These are phyloP conservation scores for Pseudogymnoascus sp. DNA, from an alignment of 2,329 filamentous ascomycete genomes.

Conservation along the genomic window DNA sequence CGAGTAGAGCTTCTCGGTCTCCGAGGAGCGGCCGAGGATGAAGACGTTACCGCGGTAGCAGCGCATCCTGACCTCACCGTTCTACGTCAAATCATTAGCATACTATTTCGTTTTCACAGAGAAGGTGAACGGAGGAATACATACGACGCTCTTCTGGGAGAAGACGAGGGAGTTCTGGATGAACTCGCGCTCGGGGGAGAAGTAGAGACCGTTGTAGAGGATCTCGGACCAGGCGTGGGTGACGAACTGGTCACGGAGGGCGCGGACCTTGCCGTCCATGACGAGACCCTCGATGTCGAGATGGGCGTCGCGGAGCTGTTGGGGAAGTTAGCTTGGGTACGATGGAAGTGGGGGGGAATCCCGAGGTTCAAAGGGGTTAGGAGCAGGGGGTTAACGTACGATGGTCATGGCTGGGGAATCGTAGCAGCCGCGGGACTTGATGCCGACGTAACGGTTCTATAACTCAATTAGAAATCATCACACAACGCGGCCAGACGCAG, in stretches of 20 bases:
- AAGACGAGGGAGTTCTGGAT: conserved; percentile 55
- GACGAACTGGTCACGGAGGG: conserved; percentile 63
- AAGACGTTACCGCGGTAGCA: conserved; percentile 59
- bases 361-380: conserved; percentile 15
- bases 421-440: conserved; percentile 77
- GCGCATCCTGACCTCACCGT: conserved; percentile 52
- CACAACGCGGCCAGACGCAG: conserved; percentile 25
- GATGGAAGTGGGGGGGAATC: conserved; percentile 16
- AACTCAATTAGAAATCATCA: background rate
- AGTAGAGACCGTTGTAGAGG: conserved; percentile 54
- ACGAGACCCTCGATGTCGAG: conserved; percentile 58
- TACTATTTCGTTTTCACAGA: background rate
- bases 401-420: conserved; percentile 54
- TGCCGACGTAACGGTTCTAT: conserved; percentile 62
- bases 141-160: conserved; percentile 46
- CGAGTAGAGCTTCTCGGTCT: conserved; percentile 63
- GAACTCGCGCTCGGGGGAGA: conserved; percentile 64
- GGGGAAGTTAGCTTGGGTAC: background rate
- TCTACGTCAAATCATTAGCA: conserved; percentile 20
- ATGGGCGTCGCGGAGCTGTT: conserved; percentile 26
- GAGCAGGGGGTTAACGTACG: conserved; percentile 2
- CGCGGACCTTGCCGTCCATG: conserved; percentile 59
- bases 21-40: conserved; percentile 49
- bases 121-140: background rate
- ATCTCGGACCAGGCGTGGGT: conserved; percentile 53